Evolutionary conservation across 768 basidiomycete species (phyloP), one percentile per base, ranked within the genome.

Genomic region (Hydnum rufescens): DNA sequence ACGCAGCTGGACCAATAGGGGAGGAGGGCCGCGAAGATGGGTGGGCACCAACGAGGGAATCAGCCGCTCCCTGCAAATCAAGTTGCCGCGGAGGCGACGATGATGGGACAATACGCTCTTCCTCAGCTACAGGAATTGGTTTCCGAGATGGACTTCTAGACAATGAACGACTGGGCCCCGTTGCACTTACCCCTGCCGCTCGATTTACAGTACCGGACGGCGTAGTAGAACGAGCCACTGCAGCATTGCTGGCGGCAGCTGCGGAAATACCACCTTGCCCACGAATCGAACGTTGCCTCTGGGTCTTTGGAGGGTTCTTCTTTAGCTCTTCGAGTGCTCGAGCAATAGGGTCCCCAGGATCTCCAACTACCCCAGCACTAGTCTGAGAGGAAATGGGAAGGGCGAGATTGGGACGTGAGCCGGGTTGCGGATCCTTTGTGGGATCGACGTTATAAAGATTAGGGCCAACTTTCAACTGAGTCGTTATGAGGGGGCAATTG

Each of bases 41-140:
- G 57, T 82, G 81, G 0, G 70, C 63, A 18, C 86, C 87, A n/a
- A 90, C 82, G 29, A 90, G 73, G 36, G 77, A 57, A 54, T 89
- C 78, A 0, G 83, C 87, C 19, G 78, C 79, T 51, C 76, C 75
- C 49, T 78, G 73, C 59, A 84, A 88, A 63, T 88, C 82, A 25
- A 75, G 44, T 26, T 39, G 34, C 19, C 34, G 8, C 34, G 8
- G 34, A 39, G 34, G 19, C 13, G 16, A 16, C 26, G 44, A 22
- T 13, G 36, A 8, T 8, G 44, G 44, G 26, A 47, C 25, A 8
- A 47, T 28, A 25, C 13, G 44, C 25, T 47, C 13, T 8, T 47
- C 36, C 13, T 39, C 44, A 47, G 8, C 25, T 13, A 26, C 26
- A 16, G 44, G 44, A 16, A 25, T 8, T 16, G 25, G 13, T 25